Conservation (phyloP, 192 early-diverging fungal species). For the Rhizophagus prolifer region DNA sequence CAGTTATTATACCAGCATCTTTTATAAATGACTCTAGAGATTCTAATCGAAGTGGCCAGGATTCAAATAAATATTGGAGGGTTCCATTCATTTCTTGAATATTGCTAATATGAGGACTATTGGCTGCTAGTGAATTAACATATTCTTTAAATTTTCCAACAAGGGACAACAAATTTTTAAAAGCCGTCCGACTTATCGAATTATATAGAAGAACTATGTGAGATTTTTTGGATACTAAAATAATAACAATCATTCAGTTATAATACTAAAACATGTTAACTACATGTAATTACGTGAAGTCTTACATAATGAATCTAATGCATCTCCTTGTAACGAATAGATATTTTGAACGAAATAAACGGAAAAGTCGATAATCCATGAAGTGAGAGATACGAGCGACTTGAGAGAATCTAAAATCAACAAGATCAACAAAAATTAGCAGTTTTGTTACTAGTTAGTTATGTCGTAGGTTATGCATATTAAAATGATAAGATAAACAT, state of each 20-base stretch:
- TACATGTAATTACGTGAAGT: background rate
- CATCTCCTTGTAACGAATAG: background rate
- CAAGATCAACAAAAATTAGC: background rate
- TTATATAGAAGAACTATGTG: constrained; percentile 9
- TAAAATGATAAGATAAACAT: background rate
- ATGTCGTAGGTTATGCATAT: background rate
- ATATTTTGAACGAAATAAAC: constrained; percentile 13
- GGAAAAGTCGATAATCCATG: constrained; percentile 17
- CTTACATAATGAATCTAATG: background rate
- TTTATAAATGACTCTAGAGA: background rate
- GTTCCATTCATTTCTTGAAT: background rate
- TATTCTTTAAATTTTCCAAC: constrained; percentile 3
- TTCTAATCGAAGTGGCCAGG: constrained; percentile 6
- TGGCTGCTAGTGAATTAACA: background rate
- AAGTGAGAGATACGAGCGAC: background rate
- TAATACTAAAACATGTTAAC: background rate
- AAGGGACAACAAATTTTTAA: background rate
- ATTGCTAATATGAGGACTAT: background rate
- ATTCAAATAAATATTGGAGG: constrained; percentile 5
- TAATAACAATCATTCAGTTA: background rate
- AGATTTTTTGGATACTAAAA: constrained; percentile 9
- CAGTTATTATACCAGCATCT: background rate
- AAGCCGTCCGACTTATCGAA: background rate
- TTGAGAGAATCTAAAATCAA: constrained; percentile 5
- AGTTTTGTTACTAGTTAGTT: background rate